Evolutionary conservation across 2,329 filamentous ascomycete genomes (phyloP).

Genomic region (Lojkania enalia): DNA sequence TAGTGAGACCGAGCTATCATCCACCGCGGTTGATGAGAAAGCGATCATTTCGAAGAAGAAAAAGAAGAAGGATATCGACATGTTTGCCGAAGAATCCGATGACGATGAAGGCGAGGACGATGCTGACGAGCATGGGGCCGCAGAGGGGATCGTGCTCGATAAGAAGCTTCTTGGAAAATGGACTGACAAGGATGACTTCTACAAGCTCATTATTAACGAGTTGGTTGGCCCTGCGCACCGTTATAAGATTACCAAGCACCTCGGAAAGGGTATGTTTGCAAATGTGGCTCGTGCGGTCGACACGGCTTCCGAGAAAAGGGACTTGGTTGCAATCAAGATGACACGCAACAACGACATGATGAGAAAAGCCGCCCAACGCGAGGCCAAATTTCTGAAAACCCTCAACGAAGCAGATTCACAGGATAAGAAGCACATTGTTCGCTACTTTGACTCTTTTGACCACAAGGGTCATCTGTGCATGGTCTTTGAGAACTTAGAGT

Average conservation of each 20-base stretch:
- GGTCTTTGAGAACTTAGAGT: constrained; percentile 87
- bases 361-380: constrained; percentile 88
- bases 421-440: constrained; percentile 88
- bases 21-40: constrained; percentile 47
- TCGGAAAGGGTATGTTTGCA: constrained; percentile 96
- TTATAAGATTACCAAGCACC: constrained; percentile 83
- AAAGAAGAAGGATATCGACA: constrained; percentile 60
- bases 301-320: constrained; percentile 29
- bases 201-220: constrained; percentile 91
- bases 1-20: constrained; percentile 39
- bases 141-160: constrained; percentile 51
- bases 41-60: constrained; percentile 45
- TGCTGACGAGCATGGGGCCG: constrained; percentile 51
- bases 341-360: constrained; percentile 96
- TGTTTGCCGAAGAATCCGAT: constrained; percentile 69
- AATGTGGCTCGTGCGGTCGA: constrained; percentile 90
- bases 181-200: constrained; percentile 88
- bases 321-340: constrained; percentile 93
- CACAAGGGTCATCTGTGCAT: constrained; percentile 96
- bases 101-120: constrained; percentile 80
- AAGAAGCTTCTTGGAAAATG: constrained; percentile 86
- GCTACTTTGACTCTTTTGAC: constrained; percentile 84
- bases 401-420: constrained; percentile 84
- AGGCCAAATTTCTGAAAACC: constrained; percentile 89
- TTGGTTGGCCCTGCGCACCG: constrained; percentile 75